phyloP scores from a whole-genome alignment of 2,329 filamentous ascomycete species.

The Colletotrichum paranaense region DNA sequence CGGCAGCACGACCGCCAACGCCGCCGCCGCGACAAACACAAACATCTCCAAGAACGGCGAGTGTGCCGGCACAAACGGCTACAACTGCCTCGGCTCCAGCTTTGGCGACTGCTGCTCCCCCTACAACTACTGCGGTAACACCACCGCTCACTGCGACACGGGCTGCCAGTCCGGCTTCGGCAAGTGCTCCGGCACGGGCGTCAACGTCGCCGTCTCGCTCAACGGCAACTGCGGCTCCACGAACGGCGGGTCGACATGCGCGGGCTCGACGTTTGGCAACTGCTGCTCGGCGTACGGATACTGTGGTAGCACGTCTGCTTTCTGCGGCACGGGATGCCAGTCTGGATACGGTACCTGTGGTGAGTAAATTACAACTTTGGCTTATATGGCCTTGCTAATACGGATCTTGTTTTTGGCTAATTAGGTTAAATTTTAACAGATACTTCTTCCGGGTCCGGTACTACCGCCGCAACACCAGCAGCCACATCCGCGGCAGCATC shows the following conservation, averaged over 20 bases:
- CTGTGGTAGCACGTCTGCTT: conserved; percentile 35
- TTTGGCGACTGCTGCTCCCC: conserved; percentile 38
- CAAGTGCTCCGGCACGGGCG: conserved; percentile 18
- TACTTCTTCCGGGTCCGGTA: not conserved
- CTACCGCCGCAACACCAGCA: not conserved
- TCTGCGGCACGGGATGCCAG: conserved; percentile 36
- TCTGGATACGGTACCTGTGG: conserved; percentile 26
- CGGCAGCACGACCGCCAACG: not conserved
- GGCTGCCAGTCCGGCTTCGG: conserved; percentile 37
- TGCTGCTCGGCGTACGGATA: conserved; percentile 39
- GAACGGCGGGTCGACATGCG: conserved; percentile 5
- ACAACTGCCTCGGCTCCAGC: conserved; percentile 31
- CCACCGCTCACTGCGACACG: conserved; percentile 35
- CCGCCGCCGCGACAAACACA: conserved; percentile 16
- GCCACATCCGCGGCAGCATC: not conserved
- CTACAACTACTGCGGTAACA: conserved; percentile 37
- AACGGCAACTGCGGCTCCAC: conserved; percentile 26
- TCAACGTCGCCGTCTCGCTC: conserved; percentile 12
- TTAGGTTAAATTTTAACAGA: not conserved
- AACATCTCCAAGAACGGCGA: conserved; percentile 24
- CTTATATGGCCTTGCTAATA: conserved; percentile 3
- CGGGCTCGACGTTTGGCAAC: conserved; percentile 27
- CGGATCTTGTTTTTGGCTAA: not conserved
- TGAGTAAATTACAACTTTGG: not conserved
- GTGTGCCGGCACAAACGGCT: conserved; percentile 16